Conservation (phyloP, 768 basidiomycete species). For the Dioszegia aurantiaca region DNA sequence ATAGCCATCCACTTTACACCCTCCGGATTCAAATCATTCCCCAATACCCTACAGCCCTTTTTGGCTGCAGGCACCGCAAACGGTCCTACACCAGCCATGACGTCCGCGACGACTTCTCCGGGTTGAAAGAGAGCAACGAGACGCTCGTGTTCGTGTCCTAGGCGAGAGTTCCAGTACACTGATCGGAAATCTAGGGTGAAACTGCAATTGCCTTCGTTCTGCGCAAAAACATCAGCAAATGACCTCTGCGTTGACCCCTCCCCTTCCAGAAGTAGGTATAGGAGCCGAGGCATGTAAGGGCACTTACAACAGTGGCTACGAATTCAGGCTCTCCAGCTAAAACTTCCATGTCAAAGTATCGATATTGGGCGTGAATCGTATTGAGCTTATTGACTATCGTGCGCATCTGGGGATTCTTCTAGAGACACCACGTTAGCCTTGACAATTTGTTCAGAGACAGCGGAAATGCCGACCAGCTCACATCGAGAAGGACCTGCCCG, state of each 20-base stretch:
- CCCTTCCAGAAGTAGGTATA: no score
- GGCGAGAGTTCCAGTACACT: constrained; percentile 97
- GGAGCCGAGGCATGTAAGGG: not conserved
- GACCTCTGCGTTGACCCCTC: no score
- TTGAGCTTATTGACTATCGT: constrained; percentile 96
- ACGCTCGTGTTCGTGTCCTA: constrained; percentile 86
- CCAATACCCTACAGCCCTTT: constrained; percentile 83
- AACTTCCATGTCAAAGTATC: constrained; percentile 95
- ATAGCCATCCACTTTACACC: constrained; percentile 71
- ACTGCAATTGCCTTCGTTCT: constrained; percentile 80
- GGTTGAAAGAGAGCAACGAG: constrained; percentile 71
- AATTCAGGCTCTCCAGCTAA: constrained; percentile 86
- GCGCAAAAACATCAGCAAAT: constrained; percentile 9
- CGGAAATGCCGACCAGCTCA: no score
- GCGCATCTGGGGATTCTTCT: constrained; percentile 81
- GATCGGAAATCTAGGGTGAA: constrained; percentile 92
- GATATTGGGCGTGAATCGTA: constrained; percentile 76
- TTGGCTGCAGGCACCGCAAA: constrained; percentile 91
- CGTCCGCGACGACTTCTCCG: constrained; percentile 74
- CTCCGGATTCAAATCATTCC: constrained; percentile 90
- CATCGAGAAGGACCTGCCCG: constrained; percentile 87
- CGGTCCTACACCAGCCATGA: constrained; percentile 95
- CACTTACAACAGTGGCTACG: constrained; percentile 76
- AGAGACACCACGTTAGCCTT: not conserved
- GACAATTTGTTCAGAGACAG: not conserved